Percentiles rank a stretch among this genome's conserved stretches.
Conservation (phyloP, 2,329 filamentous ascomycete species). For the Sporothrix variecibatus region DNA sequence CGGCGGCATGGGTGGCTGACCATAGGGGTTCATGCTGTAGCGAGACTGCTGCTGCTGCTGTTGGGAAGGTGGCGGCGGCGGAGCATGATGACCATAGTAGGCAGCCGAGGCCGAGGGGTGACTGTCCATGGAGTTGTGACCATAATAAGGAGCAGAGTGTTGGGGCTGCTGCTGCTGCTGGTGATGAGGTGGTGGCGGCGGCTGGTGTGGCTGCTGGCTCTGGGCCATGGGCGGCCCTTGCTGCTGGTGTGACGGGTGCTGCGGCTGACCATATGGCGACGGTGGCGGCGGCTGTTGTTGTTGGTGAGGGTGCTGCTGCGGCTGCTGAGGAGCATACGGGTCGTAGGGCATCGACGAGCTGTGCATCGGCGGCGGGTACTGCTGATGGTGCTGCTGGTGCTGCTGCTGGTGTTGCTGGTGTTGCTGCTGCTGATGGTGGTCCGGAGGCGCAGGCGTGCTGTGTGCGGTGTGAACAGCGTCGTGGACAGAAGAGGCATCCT, state of each 20-base stretch:
- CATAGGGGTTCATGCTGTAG: not conserved
- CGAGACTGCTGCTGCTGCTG: not conserved
- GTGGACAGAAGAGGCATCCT: not conserved
- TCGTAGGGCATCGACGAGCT: conserved; percentile 16
- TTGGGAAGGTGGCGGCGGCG: not conserved
- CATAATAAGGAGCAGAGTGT: not conserved
- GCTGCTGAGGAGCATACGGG: conserved; percentile 9
- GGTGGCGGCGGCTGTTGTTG: not conserved
- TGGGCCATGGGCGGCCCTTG: not conserved
- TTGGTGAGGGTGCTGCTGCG: not conserved
- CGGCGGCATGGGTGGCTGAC: conserved; percentile 29
- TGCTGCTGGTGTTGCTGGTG: not conserved
- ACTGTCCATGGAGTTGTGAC: not conserved
- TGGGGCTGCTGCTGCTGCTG: not conserved
- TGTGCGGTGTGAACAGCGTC: not conserved
- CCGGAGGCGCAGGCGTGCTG: not conserved
- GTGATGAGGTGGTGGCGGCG: not conserved
- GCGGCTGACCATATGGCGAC: not conserved
- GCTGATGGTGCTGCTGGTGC: not conserved
- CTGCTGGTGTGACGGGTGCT: not conserved
- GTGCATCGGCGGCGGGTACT: conserved; percentile 6
- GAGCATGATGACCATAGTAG: conserved; percentile 5
- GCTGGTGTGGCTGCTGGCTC: not conserved
- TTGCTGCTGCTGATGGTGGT: not conserved
- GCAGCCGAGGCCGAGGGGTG: not conserved